Base-by-base conservation (phyloP, 2,329 filamentous ascomycete genomes). In the Penicillium sp. region DNA sequence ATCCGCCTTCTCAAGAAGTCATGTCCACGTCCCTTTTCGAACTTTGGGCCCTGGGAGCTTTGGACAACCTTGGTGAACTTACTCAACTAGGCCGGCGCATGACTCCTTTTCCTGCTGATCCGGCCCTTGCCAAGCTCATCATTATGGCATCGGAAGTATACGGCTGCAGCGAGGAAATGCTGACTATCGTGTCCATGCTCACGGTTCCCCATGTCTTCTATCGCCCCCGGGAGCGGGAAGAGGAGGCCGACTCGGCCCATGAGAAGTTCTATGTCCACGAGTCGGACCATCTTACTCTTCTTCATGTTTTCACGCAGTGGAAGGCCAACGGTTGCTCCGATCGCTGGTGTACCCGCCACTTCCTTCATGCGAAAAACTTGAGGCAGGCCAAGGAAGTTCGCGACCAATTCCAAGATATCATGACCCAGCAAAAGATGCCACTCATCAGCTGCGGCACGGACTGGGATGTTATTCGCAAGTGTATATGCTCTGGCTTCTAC, bases 191-290 rank as follows among this genome's bases (percentile, higher is more conserved):
- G 22, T 94, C 92, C 25, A 98, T 99, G 95, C 85, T 99, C 8
- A 96, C 92, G 0, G 95, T 99, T 0, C 95, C 95, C 10, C 96
- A 89, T 63, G 95, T 98, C 31, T 99, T 98, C 78, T 98, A 97
- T 79, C 87, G 96, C 6, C 95, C 95, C 3, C 97, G 96, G 74
- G 96, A 99, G 76, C 89, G 95, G 1, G 90, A 96, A 70, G 95
- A 99, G 72, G 95, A 99, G 79, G 95, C 94, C 5, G 95, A 99
- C 71, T 88, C 93, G 0, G 93, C 95, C 37, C 88, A 94, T 31
- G 95, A 99, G 75, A 98, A 98, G 76, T 99, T 99, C 77, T 98
- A 96, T 79, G 95, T 99, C 7, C 92, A 95, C 31, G 95, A 99
- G 77, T 97, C 92, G 1, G 95, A 99, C 74, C 95, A 99, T 74